phyloP scores from a whole-genome alignment of 148 eudicot species.

The Fallopia convolvulus region DNA sequence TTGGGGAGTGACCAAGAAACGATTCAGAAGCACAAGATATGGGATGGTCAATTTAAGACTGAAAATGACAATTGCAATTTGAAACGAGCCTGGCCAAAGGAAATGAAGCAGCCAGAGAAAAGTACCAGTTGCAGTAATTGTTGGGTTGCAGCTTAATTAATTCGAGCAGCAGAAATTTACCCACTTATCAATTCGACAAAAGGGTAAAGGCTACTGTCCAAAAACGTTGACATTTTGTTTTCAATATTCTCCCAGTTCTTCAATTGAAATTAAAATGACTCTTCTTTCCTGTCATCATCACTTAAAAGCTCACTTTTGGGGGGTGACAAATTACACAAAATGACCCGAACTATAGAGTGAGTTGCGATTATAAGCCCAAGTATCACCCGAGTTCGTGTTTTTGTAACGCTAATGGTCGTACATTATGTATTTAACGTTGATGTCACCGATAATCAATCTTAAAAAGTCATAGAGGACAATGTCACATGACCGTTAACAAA shows the following conservation, averaged over 20 bases:
- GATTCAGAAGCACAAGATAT: not conserved
- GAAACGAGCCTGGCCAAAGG: not conserved
- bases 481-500: too few species aligned
- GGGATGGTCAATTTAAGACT: not conserved
- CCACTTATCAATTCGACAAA: not conserved
- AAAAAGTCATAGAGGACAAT: too few species aligned
- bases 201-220: constrained; percentile 5
- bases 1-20: not conserved
- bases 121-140: constrained; percentile 7
- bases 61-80: constrained; percentile 9
- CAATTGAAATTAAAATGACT: not conserved
- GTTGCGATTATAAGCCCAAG: too few species aligned
- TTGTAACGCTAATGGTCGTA: too few species aligned
- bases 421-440: too few species aligned
- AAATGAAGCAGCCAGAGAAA: not conserved
- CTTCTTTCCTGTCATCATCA: not conserved
- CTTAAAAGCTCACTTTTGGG: constrained; percentile 1
- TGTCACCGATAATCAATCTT: too few species aligned
- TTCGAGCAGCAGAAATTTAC: not conserved
- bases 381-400: too few species aligned
- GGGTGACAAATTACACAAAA: not conserved
- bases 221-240: constrained; percentile 8
- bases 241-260: not conserved
- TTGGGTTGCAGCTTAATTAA: constrained; percentile 2
- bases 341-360: too few species aligned